phyloP scores from a whole-genome alignment of 768 basidiomycete genomes.

The Xerocomellus dryophilus region DNA sequence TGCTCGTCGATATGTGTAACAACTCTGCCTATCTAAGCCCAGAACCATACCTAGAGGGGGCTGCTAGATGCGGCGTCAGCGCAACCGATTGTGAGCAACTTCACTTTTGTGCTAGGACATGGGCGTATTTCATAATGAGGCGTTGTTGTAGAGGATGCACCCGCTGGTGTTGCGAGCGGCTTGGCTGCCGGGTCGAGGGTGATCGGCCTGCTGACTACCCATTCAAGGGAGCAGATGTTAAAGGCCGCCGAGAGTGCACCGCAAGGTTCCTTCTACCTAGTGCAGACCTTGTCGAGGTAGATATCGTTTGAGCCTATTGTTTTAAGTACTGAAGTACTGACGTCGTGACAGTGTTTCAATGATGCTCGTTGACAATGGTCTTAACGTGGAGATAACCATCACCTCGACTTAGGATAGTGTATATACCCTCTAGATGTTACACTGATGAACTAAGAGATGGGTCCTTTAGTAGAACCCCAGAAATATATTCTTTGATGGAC shows the following conservation, averaged over 20 bases:
- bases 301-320: slow-evolving; percentile 7
- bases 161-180: slow-evolving; percentile 78
- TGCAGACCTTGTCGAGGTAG: slow-evolving; percentile 69
- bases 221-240: slow-evolving; percentile 65
- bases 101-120: neutral
- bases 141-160: slow-evolving; percentile 91
- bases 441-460: neutral
- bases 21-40: slow-evolving; percentile 44
- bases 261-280: slow-evolving; percentile 46
- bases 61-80: slow-evolving; percentile 62
- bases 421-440: neutral
- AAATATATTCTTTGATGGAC: slow-evolving; percentile 4
- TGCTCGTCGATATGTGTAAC: neutral
- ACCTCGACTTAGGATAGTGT: slow-evolving; percentile 2
- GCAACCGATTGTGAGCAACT: slow-evolving; percentile 34
- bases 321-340: slow-evolving; percentile 9
- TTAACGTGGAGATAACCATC: slow-evolving; percentile 38
- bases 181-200: slow-evolving; percentile 80
- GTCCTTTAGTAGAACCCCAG: neutral
- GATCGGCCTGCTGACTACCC: slow-evolving; percentile 79
- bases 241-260: slow-evolving; percentile 50
- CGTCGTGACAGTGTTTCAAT: slow-evolving; percentile 22
- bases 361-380: slow-evolving; percentile 31
- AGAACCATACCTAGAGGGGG: slow-evolving; percentile 89
- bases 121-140: slow-evolving; percentile 39